Evolutionary conservation across 2,329 filamentous ascomycete genomes (phyloP), one percentile per base, ranked within the genome.

Genomic region (Dothideomycetes sp.): DNA sequence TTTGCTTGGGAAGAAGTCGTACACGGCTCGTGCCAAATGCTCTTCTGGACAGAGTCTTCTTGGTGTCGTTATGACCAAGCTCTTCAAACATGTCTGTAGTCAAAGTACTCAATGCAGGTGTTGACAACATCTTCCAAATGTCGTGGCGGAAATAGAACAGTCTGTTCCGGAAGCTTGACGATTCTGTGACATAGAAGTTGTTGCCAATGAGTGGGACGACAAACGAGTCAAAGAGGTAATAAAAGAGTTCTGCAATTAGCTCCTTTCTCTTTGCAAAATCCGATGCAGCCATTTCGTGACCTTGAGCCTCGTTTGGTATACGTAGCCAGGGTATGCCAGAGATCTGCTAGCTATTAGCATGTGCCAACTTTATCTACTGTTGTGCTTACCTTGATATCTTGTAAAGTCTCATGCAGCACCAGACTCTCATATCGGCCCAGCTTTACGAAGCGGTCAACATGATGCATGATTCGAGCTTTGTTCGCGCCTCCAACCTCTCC

Each of bases 131-230:
- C 36, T 75, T 77, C 91, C 91, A 98, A 8, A 91, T 70, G 59
- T 98, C 91, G 49, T 98, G 91, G 4, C 89, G 82, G 57, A 95
- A 96, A 63, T 86, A 98, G 60, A 94, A 94, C 1, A 96, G 64
- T 19, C 78, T 77, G 52, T 91, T 86, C 12, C 82, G 79, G 55
- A 94, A 78, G 1, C 70, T 69, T 47, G 78, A 87, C 0, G 87
- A 91, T 59, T 98, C 91, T 0, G 91, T 98, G 25, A 95, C 84
- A 55, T 96, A 89, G 54, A 98, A 98, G 53, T 91, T 88, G 47
- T 76, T 79, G 23, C 84, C 78, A 33, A 96, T 74, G 6, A 98
- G 70, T 8, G 91, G 89, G 51, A 96, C 83, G 42, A 98, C 57
- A 16, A 95, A 70, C 0, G 88, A 95, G 60, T 98, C 91, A 53